These are phyloP conservation scores for Alternaria gaisen DNA, from an alignment of 2,329 filamentous ascomycete species.

Conservation along the genomic window DNA sequence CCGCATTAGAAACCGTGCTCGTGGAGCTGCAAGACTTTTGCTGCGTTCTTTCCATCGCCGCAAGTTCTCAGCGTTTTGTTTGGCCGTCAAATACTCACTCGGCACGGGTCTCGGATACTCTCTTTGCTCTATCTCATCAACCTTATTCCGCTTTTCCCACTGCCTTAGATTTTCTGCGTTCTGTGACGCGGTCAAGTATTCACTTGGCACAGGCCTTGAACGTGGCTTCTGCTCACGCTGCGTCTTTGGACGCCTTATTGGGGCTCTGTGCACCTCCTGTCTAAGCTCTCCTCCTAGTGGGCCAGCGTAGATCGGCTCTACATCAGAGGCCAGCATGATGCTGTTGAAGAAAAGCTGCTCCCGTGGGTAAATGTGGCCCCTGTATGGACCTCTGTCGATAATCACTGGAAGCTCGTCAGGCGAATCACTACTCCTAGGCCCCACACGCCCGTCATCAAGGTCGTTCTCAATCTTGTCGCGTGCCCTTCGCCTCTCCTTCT, in stretches of 20 bases:
- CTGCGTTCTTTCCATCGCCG: constrained; percentile 1
- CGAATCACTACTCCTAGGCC: constrained; percentile 2
- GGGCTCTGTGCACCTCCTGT: constrained; percentile 10
- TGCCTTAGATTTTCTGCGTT: constrained; percentile 1
- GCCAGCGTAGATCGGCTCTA: constrained; percentile 8
- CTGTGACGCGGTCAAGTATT: constrained; percentile 5
- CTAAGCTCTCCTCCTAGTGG: constrained; percentile 5
- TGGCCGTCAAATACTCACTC: constrained; percentile 1
- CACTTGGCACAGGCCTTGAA: constrained; percentile 7
- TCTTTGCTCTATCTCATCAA: background rate
- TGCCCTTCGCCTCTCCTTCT: constrained; percentile 2
- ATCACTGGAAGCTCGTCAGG: constrained; percentile 20
- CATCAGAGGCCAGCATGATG: constrained; percentile 25
- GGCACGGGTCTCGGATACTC: constrained; percentile 3
- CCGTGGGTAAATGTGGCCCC: constrained; percentile 18
- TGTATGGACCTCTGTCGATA: constrained; percentile 25
- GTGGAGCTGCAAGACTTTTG: background rate
- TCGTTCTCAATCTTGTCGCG: constrained; percentile 8
- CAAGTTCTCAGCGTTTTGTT: background rate
- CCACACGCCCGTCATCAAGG: constrained; percentile 10
- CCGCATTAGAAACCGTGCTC: background rate
- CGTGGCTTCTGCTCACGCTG: background rate
- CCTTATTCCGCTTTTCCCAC: constrained; percentile 1
- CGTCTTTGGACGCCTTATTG: background rate
- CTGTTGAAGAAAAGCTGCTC: constrained; percentile 31